Percentiles rank a stretch among this genome's conserved stretches.
Evolutionary conservation across 1,284 basidiomycete species (phyloP).

Genomic region (Sporisorium graminicola): DNA sequence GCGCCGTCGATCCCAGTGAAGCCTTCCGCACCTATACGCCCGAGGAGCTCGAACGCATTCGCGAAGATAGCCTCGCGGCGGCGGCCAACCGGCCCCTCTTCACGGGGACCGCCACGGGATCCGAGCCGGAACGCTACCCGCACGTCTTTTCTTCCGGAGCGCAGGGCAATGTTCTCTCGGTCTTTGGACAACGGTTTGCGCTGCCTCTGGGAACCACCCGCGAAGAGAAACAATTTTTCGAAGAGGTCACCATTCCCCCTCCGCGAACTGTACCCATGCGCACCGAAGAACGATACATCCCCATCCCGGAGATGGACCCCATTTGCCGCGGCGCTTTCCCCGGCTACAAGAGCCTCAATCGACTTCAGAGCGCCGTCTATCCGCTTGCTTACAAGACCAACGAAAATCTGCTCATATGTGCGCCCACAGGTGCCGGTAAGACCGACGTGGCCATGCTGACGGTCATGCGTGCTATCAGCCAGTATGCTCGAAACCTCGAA

Average conservation of each 20-base stretch:
- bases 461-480: conserved; percentile 87
- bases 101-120: conserved; percentile 74
- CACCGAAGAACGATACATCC: conserved; percentile 79
- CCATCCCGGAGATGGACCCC: conserved; percentile 81
- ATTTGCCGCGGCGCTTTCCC: conserved; percentile 89
- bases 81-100: conserved; percentile 80
- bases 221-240: conserved; percentile 73
- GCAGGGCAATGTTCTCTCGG: conserved; percentile 80
- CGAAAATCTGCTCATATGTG: conserved; percentile 90
- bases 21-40: conserved; percentile 71
- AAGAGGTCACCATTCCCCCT: conserved; percentile 90
- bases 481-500: conserved; percentile 79
- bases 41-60: conserved; percentile 76
- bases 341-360: conserved; percentile 87
- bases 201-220: conserved; percentile 87
- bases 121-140: conserved; percentile 78
- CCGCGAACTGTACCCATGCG: conserved; percentile 83
- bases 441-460: conserved; percentile 97
- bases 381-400: conserved; percentile 92
- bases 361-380: conserved; percentile 95
- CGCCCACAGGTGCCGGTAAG: conserved; percentile 78
- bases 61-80: conserved; percentile 77
- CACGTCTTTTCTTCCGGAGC: conserved; percentile 86
- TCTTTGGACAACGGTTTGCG: conserved; percentile 80
- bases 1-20: conserved; percentile 22